These are phyloP conservation scores for Abrus precatorius DNA, from an alignment of 306 rosid genomes.

Conservation along the genomic window DNA sequence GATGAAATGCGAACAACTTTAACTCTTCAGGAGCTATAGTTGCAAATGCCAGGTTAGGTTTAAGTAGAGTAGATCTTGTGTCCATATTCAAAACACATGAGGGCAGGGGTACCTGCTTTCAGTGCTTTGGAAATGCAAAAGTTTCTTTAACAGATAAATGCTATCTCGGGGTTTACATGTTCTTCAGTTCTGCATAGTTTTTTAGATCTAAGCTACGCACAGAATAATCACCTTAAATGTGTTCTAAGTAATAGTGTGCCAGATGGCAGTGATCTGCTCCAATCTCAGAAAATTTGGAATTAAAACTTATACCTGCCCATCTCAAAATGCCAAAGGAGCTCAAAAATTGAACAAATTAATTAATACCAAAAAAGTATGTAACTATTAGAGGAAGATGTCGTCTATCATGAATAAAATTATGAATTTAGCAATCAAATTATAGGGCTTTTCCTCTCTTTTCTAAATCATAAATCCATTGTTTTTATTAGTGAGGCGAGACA, in stretches of 20 bases:
- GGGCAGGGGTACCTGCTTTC: conserved; percentile 39
- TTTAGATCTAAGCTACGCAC: conserved; percentile 27
- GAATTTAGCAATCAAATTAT: conserved; percentile 15
- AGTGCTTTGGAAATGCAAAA: conserved; percentile 51
- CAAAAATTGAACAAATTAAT: conserved; percentile 18
- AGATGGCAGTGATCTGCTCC: conserved; percentile 26
- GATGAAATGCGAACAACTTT: conserved; percentile 1
- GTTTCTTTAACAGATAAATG: conserved; percentile 2
- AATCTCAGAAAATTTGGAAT: conserved; percentile 25
- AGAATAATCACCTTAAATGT: conserved; percentile 5
- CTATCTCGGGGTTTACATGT: conserved; percentile 40
- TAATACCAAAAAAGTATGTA: conserved; percentile 3
- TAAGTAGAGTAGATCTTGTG: conserved; percentile 37
- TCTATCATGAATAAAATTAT: conserved; percentile 1
- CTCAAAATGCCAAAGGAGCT: conserved; percentile 24
- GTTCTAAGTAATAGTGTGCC: conserved; percentile 18
- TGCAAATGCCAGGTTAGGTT: conserved; percentile 30
- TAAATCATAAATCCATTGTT: not conserved
- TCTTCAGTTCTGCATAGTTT: conserved; percentile 25
- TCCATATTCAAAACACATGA: conserved; percentile 38
- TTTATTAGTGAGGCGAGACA: conserved; percentile 15
- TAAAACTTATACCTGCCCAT: not conserved
- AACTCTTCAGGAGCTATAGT: conserved; percentile 25
- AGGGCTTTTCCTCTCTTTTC: not conserved
- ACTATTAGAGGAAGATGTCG: conserved; percentile 7